Percentiles rank a stretch among this genome's conserved stretches.
These are phyloP conservation scores for Hypomontagnella monticulosa DNA, from an alignment of 495 filamentous ascomycete species.

Conservation along the genomic window DNA sequence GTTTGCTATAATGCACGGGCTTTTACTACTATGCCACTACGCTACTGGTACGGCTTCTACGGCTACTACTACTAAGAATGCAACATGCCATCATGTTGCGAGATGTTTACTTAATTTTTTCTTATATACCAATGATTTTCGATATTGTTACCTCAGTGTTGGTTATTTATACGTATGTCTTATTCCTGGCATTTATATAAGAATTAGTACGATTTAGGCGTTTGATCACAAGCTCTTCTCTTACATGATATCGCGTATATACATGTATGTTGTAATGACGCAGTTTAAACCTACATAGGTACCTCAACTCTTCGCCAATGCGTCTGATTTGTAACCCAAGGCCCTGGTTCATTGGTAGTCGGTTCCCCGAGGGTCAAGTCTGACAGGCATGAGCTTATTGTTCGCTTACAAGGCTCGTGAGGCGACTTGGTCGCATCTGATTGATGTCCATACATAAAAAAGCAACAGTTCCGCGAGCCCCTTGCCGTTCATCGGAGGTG, in stretches of 20 bases:
- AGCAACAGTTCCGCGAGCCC: constrained; percentile 8
- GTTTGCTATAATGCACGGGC: constrained; percentile 11
- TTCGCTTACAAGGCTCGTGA: constrained; percentile 17
- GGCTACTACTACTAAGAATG: constrained; percentile 19
- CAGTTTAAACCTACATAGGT: constrained; percentile 8
- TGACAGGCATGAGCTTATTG: constrained; percentile 25
- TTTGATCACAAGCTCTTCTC: constrained; percentile 8
- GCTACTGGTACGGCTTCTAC: background rate
- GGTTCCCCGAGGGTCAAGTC: constrained; percentile 21
- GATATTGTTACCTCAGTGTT: background rate
- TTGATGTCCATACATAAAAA: constrained; percentile 17
- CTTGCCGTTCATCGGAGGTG: constrained; percentile 39
- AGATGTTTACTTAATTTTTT: constrained; percentile 13
- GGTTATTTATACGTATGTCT: background rate
- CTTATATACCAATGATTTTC: background rate
- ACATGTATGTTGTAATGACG: constrained; percentile 30
- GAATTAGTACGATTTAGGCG: constrained; percentile 6
- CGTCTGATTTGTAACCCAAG: constrained; percentile 32
- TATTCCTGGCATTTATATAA: background rate
- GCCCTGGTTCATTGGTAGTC: constrained; percentile 36
- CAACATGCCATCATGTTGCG: constrained; percentile 35
- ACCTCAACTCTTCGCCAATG: background rate
- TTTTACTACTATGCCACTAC: background rate
- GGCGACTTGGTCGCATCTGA: constrained; percentile 25
- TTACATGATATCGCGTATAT: constrained; percentile 4